These are phyloP conservation scores for Papiliotrema fonsecae DNA, from an alignment of 1,284 basidiomycete species.

Conservation along the genomic window DNA sequence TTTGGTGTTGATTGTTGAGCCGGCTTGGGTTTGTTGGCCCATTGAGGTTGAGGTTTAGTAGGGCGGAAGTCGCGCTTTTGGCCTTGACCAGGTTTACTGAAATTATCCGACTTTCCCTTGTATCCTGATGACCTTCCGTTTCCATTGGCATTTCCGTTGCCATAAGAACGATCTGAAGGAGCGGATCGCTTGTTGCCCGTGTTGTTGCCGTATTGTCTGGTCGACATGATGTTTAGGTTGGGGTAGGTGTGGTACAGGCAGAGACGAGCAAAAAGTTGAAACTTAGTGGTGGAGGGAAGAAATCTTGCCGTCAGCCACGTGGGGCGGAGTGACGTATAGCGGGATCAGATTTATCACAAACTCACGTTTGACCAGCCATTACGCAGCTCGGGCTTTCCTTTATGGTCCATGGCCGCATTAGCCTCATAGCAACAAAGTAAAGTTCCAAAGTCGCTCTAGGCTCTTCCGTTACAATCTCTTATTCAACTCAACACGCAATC, in stretches of 20 bases:
- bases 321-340: constrained; percentile 1
- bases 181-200: constrained; percentile 10
- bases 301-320: not conserved
- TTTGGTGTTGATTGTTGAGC: not conserved
- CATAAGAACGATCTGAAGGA: not conserved
- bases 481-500: not conserved
- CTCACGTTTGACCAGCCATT: not conserved
- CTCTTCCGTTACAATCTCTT: no score
- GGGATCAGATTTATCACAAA: constrained; percentile 6
- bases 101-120: not conserved
- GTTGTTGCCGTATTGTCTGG: constrained; percentile 5
- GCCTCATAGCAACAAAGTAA: not conserved
- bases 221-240: not conserved
- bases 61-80: not conserved
- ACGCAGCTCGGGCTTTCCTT: not conserved
- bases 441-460: not conserved
- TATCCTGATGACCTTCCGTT: not conserved
- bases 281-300: constrained; percentile 1
- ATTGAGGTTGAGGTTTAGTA: constrained; percentile 4
- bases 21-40: constrained; percentile 5
- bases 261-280: not conserved
- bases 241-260: not conserved
- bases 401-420: no score
- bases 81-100: no score
- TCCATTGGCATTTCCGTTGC: not conserved